Evolutionary conservation across 75 land plant species (phyloP), one percentile per base, ranked within the genome.

Genomic region (Cryptomeria japonica): DNA sequence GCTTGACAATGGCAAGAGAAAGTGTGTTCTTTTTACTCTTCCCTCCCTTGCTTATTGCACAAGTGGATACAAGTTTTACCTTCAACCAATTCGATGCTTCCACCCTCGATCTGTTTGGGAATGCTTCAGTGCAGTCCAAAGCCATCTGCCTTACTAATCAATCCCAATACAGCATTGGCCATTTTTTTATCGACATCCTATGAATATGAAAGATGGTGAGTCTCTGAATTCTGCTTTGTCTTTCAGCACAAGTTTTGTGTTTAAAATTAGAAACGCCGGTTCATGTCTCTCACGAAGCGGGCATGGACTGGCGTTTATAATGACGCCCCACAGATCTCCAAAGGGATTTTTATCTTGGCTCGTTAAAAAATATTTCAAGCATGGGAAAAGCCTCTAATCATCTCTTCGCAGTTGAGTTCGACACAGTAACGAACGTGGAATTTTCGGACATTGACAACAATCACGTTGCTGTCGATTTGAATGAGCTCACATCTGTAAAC

Each of bases 361-460:
- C 90, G 42, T 5, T 86, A 34, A 55, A 19, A 19, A 88, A 83
- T 19, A 13, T 32, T 13, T 15, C 88, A 6, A 80, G 39, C 83
- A 72, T 11, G 11, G 83, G 89, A 44, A n/a, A 86, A 51, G 1
- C 39, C 14, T n/a, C 16, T 39, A 89, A 86, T 76, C 87, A 76
- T 47, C n/a, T 89, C 36, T 37, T 86, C 14, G 89, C 89, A 34
- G 83, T 86, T 53, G 87, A 89, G 53, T 89, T 89, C 83, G 89
- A 89, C 42, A 72, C 88, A 6, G 14, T 44, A 31, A 9, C 0
- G 47, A 86, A 53, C 61, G 1, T 47, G 0, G 84, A 86, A 49
- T 77, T 89, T 37, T 12, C 18, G 4, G 89, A 86, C 84, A 49
- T 73, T 15, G 11, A 86, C 46, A 55, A 15, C 42, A 86, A 86